Conservation (phyloP, 164 flowering plant species). For the Protea cynaroides region DNA sequence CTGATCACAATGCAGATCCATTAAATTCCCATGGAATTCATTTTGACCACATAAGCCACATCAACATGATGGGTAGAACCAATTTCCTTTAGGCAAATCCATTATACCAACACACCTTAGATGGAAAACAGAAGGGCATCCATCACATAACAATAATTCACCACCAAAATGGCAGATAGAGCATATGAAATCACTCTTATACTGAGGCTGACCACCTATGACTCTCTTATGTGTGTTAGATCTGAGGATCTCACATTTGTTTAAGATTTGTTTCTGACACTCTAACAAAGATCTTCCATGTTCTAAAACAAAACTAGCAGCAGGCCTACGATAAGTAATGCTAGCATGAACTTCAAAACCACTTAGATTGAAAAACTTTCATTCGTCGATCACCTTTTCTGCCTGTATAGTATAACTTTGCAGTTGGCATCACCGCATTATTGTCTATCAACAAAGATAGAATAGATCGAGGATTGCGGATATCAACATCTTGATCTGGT, state of each 20-base stretch:
- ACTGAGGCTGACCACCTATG: conserved; percentile 4
- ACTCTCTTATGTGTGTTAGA: neutral
- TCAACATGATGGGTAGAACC: conserved; percentile 63
- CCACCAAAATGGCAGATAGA: conserved; percentile 78
- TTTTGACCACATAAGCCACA: conserved; percentile 42
- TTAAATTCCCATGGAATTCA: conserved; percentile 19
- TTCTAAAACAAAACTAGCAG: conserved; percentile 57
- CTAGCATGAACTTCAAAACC: conserved; percentile 73
- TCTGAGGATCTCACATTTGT: neutral
- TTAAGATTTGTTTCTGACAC: conserved; percentile 30
- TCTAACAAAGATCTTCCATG: conserved; percentile 84
- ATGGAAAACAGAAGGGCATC: conserved; percentile 76
- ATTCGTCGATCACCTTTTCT: conserved; percentile 16
- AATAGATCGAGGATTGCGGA: conserved; percentile 38
- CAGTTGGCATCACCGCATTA: conserved; percentile 53
- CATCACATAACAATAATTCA: conserved; percentile 63
- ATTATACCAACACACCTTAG: conserved; percentile 40
- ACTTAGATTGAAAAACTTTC: conserved; percentile 37
- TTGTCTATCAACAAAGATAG: conserved; percentile 83
- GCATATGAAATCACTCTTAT: conserved; percentile 53
- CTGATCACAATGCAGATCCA: conserved; percentile 48
- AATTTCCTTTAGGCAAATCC: conserved; percentile 57
- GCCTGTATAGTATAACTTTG: conserved; percentile 41
- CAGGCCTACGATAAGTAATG: conserved; percentile 33
- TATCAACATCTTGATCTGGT: conserved; percentile 21